A percentile compares a stretch with the other conserved stretches of the same genome.
These are phyloP conservation scores for Prosopis cineraria DNA, from an alignment of 306 rosid genomes.

Conservation along the genomic window DNA sequence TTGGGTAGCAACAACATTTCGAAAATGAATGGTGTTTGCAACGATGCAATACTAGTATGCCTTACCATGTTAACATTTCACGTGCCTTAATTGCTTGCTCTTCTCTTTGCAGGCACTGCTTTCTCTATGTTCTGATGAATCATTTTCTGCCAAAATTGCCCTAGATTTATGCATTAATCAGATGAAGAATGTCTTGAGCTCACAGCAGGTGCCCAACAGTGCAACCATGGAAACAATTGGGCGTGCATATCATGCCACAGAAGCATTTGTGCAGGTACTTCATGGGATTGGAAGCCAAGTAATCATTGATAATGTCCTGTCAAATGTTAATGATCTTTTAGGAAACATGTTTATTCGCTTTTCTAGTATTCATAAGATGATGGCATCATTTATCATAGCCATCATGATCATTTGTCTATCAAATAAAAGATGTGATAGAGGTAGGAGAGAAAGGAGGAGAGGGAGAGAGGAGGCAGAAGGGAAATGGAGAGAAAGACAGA, in stretches of 20 bases:
- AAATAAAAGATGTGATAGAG: constrained; percentile 20
- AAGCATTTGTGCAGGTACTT: constrained; percentile 92
- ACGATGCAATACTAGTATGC: not conserved
- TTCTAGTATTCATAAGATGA: not conserved
- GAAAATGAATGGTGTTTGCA: not conserved
- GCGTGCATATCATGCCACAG: constrained; percentile 93
- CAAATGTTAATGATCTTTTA: constrained; percentile 1
- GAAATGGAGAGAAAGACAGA: no score
- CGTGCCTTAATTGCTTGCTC: constrained; percentile 41
- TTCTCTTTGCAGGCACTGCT: constrained; percentile 75
- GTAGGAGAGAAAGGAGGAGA: no score
- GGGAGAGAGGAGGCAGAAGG: no score
- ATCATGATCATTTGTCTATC: constrained; percentile 26
- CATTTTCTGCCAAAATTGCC: constrained; percentile 80
- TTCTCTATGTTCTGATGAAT: constrained; percentile 90
- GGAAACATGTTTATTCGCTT: constrained; percentile 23
- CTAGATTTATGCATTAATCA: constrained; percentile 90
- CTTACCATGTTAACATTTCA: constrained; percentile 26
- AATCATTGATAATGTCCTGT: constrained; percentile 23
- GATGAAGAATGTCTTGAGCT: constrained; percentile 88
- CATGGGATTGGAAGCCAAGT: constrained; percentile 6
- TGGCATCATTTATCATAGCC: constrained; percentile 25
- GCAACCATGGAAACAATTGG: constrained; percentile 95
- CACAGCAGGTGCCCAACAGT: constrained; percentile 86
- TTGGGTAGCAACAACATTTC: constrained; percentile 12